A percentile compares a stretch with the other conserved stretches of the same genome.
Evolutionary conservation across 2,329 filamentous ascomycete genomes (phyloP).

Genomic region (Moelleriella libera): DNA sequence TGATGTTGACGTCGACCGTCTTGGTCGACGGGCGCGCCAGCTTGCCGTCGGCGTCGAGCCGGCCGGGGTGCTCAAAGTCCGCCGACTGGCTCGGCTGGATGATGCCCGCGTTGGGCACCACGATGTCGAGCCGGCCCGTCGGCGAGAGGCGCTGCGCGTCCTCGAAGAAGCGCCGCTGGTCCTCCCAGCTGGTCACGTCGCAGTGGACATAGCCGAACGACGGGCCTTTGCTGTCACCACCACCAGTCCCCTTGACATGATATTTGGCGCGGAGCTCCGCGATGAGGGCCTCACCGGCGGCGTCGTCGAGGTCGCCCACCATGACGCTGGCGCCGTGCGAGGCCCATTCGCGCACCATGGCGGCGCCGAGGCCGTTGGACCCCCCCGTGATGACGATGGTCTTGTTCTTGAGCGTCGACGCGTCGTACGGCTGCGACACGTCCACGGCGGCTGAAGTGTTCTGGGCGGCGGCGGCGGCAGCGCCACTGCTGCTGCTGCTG

Average conservation of each 20-base stretch:
- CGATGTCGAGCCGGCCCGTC: conserved; percentile 42
- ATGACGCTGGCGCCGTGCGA: conserved; percentile 42
- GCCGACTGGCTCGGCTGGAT: conserved; percentile 16
- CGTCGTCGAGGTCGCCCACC: conserved; percentile 47
- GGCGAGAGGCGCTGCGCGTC: conserved; percentile 37
- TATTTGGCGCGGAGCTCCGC: conserved; percentile 28
- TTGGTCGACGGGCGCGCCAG: conserved; percentile 32
- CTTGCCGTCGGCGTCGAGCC: conserved; percentile 21
- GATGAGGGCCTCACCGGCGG: conserved; percentile 38
- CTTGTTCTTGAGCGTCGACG: conserved; percentile 32
- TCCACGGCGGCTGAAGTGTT: conserved; percentile 30
- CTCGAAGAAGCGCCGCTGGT: conserved; percentile 50
- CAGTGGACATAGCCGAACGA: conserved; percentile 43
- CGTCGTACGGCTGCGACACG: conserved; percentile 26
- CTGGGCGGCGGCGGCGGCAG: conserved; percentile 11
- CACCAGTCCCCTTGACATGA: background rate
- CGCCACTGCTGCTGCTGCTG: background rate
- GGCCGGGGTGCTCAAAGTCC: conserved; percentile 30
- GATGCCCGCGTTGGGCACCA: conserved; percentile 55
- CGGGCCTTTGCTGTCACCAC: background rate
- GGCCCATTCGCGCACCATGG: conserved; percentile 40
- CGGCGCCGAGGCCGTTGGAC: conserved; percentile 44
- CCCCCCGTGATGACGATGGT: conserved; percentile 51
- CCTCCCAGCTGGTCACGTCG: conserved; percentile 52
- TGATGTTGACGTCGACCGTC: conserved; percentile 48